Percentiles rank a stretch among this genome's conserved stretches.
These are phyloP conservation scores for Diversispora epigaea DNA, from an alignment of 192 early-diverging fungal genomes.

Conservation along the genomic window DNA sequence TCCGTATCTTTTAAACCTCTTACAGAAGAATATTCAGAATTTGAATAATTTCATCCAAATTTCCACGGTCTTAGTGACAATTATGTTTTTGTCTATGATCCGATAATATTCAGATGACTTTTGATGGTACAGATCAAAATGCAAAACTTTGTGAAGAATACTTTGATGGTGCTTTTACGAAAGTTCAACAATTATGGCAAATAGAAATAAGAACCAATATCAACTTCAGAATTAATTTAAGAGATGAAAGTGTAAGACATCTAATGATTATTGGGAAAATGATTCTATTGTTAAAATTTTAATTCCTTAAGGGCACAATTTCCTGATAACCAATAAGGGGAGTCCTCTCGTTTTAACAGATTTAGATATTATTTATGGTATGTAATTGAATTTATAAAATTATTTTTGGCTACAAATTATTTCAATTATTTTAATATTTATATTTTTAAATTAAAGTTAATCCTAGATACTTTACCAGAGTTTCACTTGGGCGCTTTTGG, in stretches of 20 bases:
- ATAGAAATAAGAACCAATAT: neutral
- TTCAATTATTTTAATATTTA: neutral
- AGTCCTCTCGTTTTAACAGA: slow-evolving; percentile 18
- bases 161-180: slow-evolving; percentile 1
- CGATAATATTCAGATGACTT: slow-evolving; percentile 10
- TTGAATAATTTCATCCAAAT: slow-evolving; percentile 16
- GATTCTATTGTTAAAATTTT: neutral
- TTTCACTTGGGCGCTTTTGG: slow-evolving; percentile 30
- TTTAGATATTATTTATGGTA: slow-evolving; percentile 20
- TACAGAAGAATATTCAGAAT: slow-evolving; percentile 10
- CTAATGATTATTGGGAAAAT: too few species aligned
- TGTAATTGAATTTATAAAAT: neutral
- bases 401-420: neutral
- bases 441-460: neutral
- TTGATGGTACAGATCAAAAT: slow-evolving; percentile 24
- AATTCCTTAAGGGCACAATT: slow-evolving; percentile 22
- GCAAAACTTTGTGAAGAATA: slow-evolving; percentile 4
- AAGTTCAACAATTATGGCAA: neutral
- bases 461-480: slow-evolving; percentile 22
- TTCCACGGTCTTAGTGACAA: slow-evolving; percentile 25
- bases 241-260: too few species aligned
- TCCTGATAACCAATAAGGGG: slow-evolving; percentile 26
- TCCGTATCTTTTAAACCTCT: neutral
- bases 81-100: neutral
- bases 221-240: slow-evolving; percentile 9